A percentile compares a stretch with the other conserved stretches of the same genome.
Conservation (phyloP, 192 early-diverging fungal genomes). For the Funneliformis mosseae region DNA sequence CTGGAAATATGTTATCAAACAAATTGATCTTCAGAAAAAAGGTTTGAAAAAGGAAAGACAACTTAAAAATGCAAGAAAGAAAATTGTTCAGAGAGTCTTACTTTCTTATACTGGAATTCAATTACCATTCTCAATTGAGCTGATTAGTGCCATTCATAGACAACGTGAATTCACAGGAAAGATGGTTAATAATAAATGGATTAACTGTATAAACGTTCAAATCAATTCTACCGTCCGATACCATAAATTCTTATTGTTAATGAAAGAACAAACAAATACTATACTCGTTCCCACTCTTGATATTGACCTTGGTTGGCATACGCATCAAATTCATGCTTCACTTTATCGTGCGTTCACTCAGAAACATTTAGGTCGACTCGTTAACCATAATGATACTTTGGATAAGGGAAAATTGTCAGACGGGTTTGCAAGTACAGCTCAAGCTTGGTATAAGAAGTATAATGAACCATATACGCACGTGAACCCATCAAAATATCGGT, state of each 20-base stretch:
- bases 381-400: conserved; percentile 5
- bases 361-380: conserved; percentile 34
- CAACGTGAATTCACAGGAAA: conserved; percentile 53
- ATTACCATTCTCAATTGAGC: conserved; percentile 46
- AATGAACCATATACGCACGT: background rate
- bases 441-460: conserved; percentile 51
- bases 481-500: background rate
- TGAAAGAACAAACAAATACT: conserved; percentile 37
- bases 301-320: conserved; percentile 73
- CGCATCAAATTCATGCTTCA: conserved; percentile 59
- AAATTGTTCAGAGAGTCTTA: conserved; percentile 31
- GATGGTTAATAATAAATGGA: background rate
- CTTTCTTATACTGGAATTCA: conserved; percentile 46
- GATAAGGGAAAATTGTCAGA: background rate
- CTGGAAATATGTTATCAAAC: conserved; percentile 25
- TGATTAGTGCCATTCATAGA: conserved; percentile 51
- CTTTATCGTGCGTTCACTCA: conserved; percentile 59
- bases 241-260: conserved; percentile 47
- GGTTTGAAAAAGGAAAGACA: background rate
- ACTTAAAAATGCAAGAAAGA: conserved; percentile 10
- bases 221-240: background rate
- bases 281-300: conserved; percentile 65
- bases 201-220: background rate
- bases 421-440: conserved; percentile 2
- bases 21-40: background rate